These are phyloP conservation scores for Durusdinium trenchii DNA, from an alignment of 73 alveolate genomes.

Conservation along the genomic window DNA sequence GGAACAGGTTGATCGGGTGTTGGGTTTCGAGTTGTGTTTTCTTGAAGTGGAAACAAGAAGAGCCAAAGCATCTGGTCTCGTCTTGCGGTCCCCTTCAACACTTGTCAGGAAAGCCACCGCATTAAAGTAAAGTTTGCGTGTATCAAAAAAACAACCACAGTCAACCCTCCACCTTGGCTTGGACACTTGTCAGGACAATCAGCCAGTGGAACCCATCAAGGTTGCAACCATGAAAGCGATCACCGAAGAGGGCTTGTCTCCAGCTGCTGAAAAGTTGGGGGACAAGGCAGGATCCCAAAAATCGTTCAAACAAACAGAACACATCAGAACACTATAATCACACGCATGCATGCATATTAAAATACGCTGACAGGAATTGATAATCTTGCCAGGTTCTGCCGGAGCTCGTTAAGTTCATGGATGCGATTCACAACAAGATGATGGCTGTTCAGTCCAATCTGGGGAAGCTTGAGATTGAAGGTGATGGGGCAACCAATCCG, in stretches of 20 bases:
- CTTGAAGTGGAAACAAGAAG: too few relatives aligned
- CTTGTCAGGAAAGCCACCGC: not conserved
- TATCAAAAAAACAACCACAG: not conserved
- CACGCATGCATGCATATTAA: not conserved
- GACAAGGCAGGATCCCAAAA: not conserved
- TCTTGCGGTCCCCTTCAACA: not conserved
- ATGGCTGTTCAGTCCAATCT: not conserved
- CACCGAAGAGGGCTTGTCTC: not conserved
- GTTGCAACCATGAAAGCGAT: not conserved
- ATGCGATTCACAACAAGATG: not conserved
- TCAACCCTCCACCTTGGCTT: not conserved
- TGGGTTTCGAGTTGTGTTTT: too few relatives aligned
- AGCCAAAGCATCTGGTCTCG: not conserved
- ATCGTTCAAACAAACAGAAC: not conserved
- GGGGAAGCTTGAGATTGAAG: conserved; percentile 27
- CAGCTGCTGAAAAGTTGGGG: conserved; percentile 38
- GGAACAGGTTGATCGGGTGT: not conserved
- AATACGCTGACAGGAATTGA: not conserved
- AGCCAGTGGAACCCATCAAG: too few relatives aligned
- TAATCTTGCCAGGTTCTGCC: not conserved
- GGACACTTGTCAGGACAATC: not conserved
- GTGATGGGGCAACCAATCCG: not conserved
- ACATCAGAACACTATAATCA: not conserved
- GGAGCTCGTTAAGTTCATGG: conserved; percentile 58
- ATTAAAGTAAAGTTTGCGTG: not conserved